Percentiles rank a stretch among this genome's conserved stretches.
Conservation (phyloP, 2,329 filamentous ascomycete species). For the Tolypocladium sp. region DNA sequence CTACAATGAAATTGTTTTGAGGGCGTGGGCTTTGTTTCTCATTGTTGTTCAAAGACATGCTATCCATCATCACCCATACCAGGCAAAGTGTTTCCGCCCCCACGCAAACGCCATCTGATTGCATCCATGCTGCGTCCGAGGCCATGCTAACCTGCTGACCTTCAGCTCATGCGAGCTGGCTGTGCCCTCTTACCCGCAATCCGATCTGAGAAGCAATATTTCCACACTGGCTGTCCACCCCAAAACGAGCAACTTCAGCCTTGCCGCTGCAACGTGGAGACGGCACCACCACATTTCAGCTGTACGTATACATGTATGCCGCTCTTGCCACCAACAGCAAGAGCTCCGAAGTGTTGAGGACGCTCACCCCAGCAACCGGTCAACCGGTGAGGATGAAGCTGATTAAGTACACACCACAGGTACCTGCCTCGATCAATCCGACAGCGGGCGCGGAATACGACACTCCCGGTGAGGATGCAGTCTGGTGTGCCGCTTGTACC, state of each 20-base stretch:
- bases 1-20: not conserved
- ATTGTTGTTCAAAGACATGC: not conserved
- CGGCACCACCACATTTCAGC: not conserved
- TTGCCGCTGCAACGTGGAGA: not conserved
- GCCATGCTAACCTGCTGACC: not conserved
- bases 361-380: not conserved
- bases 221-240: not conserved
- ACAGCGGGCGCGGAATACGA: not conserved
- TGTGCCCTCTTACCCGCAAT: not conserved
- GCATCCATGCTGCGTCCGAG: not conserved
- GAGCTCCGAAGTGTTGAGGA: not conserved
- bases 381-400: not conserved
- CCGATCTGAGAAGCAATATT: not conserved
- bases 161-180: conserved; percentile 1
- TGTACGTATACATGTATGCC: not conserved
- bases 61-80: not conserved
- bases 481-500: not conserved
- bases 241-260: not conserved
- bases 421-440: not conserved
- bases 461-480: not conserved
- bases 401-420: not conserved
- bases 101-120: not conserved
- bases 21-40: not conserved
- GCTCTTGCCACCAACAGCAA: not conserved
- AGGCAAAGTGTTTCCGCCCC: not conserved